A percentile compares a stretch with the other conserved stretches of the same genome.
Evolutionary conservation across 176 grass and related monocot genomes (phyloP).

Genomic region (Aegilops bicornis): DNA sequence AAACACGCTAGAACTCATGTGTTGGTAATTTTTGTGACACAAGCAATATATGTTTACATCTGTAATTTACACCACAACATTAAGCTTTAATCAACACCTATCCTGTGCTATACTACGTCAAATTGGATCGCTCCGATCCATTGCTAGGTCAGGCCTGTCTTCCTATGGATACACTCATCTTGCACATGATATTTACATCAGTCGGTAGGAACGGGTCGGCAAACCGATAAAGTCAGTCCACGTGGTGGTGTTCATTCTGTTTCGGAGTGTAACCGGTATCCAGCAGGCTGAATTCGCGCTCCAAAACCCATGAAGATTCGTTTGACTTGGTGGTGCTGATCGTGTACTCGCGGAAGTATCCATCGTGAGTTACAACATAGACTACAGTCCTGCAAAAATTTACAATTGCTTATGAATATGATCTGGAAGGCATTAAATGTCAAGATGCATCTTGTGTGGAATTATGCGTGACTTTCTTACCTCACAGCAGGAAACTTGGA

Average conservation of each 20-base stretch:
- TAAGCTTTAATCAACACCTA: background rate
- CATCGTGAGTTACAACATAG: constrained; percentile 62
- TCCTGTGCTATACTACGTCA: constrained; percentile 6
- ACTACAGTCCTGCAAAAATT: constrained; percentile 54
- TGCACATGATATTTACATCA: background rate
- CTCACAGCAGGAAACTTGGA: constrained; percentile 58
- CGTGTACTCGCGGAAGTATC: constrained; percentile 74
- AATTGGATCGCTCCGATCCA: background rate
- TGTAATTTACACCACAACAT: constrained; percentile 3
- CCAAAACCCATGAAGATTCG: constrained; percentile 72
- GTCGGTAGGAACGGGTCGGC: background rate
- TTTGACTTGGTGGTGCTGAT: constrained; percentile 55
- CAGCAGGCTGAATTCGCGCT: constrained; percentile 69
- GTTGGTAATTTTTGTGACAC: too few relatives aligned
- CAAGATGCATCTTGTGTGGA: background rate
- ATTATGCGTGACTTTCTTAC: constrained; percentile 26
- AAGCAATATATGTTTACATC: too few relatives aligned
- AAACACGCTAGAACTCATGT: too few relatives aligned
- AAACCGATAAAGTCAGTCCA: constrained; percentile 11
- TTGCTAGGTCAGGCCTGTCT: background rate
- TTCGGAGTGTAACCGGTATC: constrained; percentile 32
- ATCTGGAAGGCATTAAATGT: too few relatives aligned
- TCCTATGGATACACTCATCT: background rate
- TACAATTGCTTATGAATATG: background rate
- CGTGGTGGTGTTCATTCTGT: constrained; percentile 16